Conservation (phyloP, 164 flowering plant genomes). For the Saururus chinensis region DNA sequence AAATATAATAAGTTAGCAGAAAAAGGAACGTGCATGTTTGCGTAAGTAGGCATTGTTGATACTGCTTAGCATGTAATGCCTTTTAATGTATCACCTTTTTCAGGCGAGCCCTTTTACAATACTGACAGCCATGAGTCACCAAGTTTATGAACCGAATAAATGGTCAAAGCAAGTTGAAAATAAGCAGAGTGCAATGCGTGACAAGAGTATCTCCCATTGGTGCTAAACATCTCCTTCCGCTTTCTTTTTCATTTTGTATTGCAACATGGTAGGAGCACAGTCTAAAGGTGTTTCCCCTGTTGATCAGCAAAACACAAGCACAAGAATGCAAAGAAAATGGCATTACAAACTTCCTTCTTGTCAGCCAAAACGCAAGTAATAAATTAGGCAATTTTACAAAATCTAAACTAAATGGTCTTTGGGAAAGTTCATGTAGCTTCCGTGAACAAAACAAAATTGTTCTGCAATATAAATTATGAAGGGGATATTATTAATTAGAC, state of each 20-base stretch:
- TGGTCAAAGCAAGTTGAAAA: background rate
- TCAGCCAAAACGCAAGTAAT: background rate
- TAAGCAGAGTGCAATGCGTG: background rate
- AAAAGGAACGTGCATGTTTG: too few relatives aligned
- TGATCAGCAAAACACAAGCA: constrained; percentile 12
- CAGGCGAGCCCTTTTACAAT: too few relatives aligned
- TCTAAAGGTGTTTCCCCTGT: constrained; percentile 94
- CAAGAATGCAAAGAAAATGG: background rate
- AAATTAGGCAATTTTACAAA: background rate
- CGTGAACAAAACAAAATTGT: background rate
- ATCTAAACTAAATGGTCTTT: background rate
- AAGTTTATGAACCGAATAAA: background rate
- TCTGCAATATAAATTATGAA: background rate
- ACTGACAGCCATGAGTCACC: too few relatives aligned
- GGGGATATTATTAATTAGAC: too few relatives aligned
- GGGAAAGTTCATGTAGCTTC: background rate
- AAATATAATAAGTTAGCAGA: too few relatives aligned
- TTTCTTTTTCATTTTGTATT: constrained; percentile 70
- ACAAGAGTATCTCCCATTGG: background rate
- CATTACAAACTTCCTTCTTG: background rate
- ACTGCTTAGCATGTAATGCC: too few relatives aligned
- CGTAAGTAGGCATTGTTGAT: too few relatives aligned
- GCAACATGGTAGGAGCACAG: constrained; percentile 84
- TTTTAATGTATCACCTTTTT: too few relatives aligned
- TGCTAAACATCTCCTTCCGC: constrained; percentile 29